Percentiles rank a stretch among this genome's conserved stretches.
phyloP scores from a whole-genome alignment of 306 rosid genomes.

The Prosopis cineraria region DNA sequence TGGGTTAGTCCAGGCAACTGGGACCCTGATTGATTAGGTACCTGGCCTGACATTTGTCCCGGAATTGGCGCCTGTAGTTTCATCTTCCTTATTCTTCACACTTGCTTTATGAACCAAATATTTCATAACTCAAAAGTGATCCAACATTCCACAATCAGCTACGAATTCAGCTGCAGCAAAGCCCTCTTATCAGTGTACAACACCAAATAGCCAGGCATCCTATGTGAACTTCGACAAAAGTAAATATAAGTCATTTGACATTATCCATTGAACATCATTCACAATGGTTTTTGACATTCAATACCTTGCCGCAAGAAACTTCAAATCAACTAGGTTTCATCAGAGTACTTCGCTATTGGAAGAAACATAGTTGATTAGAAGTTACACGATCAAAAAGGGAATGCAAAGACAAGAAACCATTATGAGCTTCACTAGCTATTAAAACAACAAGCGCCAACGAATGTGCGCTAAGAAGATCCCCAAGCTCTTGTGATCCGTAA shows the following conservation, averaged over 20 bases:
- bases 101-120: not conserved
- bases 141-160: constrained; percentile 34
- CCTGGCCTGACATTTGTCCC: constrained; percentile 74
- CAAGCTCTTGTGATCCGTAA: not conserved
- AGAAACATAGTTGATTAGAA: not conserved
- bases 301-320: not conserved
- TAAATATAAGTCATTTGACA: not conserved
- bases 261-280: not conserved
- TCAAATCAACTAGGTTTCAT: not conserved
- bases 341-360: not conserved
- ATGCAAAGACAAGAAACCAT: constrained; percentile 4
- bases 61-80: constrained; percentile 68
- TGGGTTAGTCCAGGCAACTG: constrained; percentile 64
- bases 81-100: constrained; percentile 40
- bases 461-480: constrained; percentile 18
- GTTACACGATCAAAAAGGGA: constrained; percentile 1
- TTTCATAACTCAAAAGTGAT: constrained; percentile 39
- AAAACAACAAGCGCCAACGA: not conserved
- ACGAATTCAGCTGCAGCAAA: constrained; percentile 25
- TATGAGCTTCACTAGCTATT: not conserved
- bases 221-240: not conserved
- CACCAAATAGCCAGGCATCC: not conserved
- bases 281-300: not conserved
- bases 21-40: constrained; percentile 69
- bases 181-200: constrained; percentile 14